Base-by-base conservation (phyloP, 2,329 filamentous ascomycete genomes). In the Pyrenophora teres region DNA sequence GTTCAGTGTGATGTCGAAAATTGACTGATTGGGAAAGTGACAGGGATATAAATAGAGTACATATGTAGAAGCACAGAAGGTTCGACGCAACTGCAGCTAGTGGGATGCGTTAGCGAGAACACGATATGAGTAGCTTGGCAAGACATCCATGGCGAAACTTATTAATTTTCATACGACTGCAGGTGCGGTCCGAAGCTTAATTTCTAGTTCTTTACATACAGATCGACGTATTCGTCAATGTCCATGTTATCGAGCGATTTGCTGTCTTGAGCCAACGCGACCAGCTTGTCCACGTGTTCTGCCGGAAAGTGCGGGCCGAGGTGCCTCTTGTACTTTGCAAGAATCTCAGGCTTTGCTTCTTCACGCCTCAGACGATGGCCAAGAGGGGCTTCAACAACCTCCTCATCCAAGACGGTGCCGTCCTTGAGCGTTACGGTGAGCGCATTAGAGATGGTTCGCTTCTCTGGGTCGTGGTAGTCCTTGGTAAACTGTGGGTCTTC, bases 391-490 rank as follows among this genome's bases (percentile, higher is more conserved):
- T 97, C 92, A 47, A 99, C 89, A 41, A 89, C 88, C 54, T 95
- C 86, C 80, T 99, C 94, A 18, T 93, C 88, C 31, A 97, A 82
- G 8, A 94, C 83, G 40, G 92, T 96, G 68, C 94, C 94, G 73
- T 97, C 93, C 75, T 96, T 94, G 64, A 99, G 83, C 69, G 88
- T 93, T 52, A 99, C 92, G 25, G 92, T 97, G 62, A 99, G 82
- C 7, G 92, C 94, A 80, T 99, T 99, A 76, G 92, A 91, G 78
- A 99, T 99, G 76, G 92, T 97, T 68, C 94, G 90, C 80, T 95
- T 90, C 64, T 83, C 80, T 25, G 94, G 91, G 80, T 97, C 84
- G 74, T 99, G 94, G 86, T 99, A 99, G 77, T 97, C 93, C 73
- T 82, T 78, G 63, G 94, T 97, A 83, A 92, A 97, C 77, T 93